Evolutionary conservation across 169 alveolate species (phyloP).

Genomic region (Cytauxzoon felis): DNA sequence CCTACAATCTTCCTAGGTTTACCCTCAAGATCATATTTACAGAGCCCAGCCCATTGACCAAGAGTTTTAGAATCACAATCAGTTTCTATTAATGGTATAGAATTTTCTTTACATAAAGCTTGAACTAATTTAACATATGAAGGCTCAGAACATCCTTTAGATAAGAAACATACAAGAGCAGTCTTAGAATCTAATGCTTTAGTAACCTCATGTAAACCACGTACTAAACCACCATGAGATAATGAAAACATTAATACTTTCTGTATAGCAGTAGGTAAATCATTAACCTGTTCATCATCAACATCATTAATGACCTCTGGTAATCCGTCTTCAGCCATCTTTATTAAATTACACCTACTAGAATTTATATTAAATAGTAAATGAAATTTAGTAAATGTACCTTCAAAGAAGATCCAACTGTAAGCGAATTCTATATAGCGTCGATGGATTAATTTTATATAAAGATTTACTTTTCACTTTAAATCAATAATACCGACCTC

Average conservation of each 20-base stretch:
- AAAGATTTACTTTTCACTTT: no score
- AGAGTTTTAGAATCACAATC: slow-evolving; percentile 87
- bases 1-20: slow-evolving; percentile 92
- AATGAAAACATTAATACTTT: slow-evolving; percentile 71
- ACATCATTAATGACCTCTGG: slow-evolving; percentile 51
- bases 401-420: no score
- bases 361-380: background rate
- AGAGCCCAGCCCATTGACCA: slow-evolving; percentile 97
- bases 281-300: slow-evolving; percentile 40
- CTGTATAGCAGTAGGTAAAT: slow-evolving; percentile 38
- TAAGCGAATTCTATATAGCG: no score
- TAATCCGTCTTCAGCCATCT: slow-evolving; percentile 52
- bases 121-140: slow-evolving; percentile 90
- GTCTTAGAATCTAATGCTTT: slow-evolving; percentile 89
- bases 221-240: slow-evolving; percentile 88
- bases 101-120: slow-evolving; percentile 86
- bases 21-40: slow-evolving; percentile 92
- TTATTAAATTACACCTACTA: background rate
- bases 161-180: slow-evolving; percentile 91
- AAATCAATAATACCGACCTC: no score
- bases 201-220: slow-evolving; percentile 92
- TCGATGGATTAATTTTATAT: no score
- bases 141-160: slow-evolving; percentile 91
- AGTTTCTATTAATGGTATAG: slow-evolving; percentile 87
- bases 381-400: no score